Percentiles rank a stretch among this genome's conserved stretches.
Conservation (phyloP, 345 rosid genomes). For the Salix koriyanagi region DNA sequence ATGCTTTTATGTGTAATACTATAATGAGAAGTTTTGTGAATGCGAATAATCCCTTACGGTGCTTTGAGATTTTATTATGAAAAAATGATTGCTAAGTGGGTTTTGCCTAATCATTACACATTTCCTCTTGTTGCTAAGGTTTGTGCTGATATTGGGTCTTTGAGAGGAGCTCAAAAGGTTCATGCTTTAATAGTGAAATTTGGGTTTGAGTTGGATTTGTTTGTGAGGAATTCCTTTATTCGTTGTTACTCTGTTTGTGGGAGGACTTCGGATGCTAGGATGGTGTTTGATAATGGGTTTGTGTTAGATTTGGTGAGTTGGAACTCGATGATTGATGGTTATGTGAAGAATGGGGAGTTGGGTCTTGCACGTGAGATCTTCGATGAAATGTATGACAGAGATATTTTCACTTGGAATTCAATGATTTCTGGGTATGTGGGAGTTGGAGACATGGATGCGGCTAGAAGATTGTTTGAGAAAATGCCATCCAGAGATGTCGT, state of each 20-base stretch:
- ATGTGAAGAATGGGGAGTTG: conserved; percentile 24
- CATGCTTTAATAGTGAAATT: conserved; percentile 17
- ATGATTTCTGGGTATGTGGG: conserved; percentile 10
- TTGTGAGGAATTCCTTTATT: conserved; percentile 28
- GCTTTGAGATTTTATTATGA: conserved; percentile 53
- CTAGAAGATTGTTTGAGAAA: conserved; percentile 24
- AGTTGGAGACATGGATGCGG: conserved; percentile 28
- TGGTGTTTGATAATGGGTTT: conserved; percentile 25
- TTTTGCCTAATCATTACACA: conserved; percentile 48
- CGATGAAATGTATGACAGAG: conserved; percentile 30
- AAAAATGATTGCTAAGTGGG: conserved; percentile 43
- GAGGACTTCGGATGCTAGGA: conserved; percentile 22
- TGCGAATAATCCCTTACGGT: conserved; percentile 26
- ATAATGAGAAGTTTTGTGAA: conserved; percentile 39
- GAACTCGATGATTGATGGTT: conserved; percentile 36
- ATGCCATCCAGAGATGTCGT: conserved; percentile 25
- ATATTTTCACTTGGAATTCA: conserved; percentile 28
- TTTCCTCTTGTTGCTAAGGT: conserved; percentile 52
- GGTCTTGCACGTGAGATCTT: conserved; percentile 46
- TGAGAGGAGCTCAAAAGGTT: conserved; percentile 25
- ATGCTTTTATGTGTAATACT: conserved; percentile 59
- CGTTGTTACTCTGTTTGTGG: conserved; percentile 23
- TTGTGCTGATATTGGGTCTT: conserved; percentile 40
- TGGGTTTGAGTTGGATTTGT: conserved; percentile 33
- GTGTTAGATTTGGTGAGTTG: conserved; percentile 30